These are phyloP conservation scores for Myxozyma neotropica DNA, from an alignment of 805 yeast species.

Conservation along the genomic window DNA sequence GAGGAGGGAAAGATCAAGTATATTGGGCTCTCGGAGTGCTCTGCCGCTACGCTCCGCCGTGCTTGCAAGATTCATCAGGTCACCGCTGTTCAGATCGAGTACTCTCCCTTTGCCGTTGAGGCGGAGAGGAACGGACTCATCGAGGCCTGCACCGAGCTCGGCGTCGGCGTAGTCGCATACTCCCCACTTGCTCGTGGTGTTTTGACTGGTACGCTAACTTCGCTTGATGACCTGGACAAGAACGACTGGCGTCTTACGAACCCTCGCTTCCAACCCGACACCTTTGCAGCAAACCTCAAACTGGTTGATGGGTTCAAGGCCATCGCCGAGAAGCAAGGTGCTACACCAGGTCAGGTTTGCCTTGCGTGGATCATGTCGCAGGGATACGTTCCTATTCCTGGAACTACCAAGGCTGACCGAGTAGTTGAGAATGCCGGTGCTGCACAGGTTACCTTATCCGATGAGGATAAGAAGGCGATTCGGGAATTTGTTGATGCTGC, in stretches of 20 bases:
- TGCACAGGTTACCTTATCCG: slow-evolving; percentile 19
- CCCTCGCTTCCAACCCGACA: slow-evolving; percentile 59
- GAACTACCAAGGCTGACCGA: slow-evolving; percentile 62
- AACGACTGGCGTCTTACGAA: slow-evolving; percentile 64
- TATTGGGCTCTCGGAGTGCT: slow-evolving; percentile 73
- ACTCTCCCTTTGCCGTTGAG: slow-evolving; percentile 69
- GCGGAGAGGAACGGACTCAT: slow-evolving; percentile 65
- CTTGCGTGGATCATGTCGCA: slow-evolving; percentile 64
- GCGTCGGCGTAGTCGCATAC: slow-evolving; percentile 75
- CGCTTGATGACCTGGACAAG: slow-evolving; percentile 49
- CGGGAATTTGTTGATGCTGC: slow-evolving; percentile 27
- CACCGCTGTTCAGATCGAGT: slow-evolving; percentile 75
- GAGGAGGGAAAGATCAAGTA: slow-evolving; percentile 69
- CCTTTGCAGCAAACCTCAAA: slow-evolving; percentile 54
- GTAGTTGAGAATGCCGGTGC: slow-evolving; percentile 59
- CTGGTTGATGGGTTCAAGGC: slow-evolving; percentile 54
- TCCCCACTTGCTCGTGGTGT: slow-evolving; percentile 84
- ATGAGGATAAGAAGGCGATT: slow-evolving; percentile 19
- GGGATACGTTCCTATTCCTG: slow-evolving; percentile 74
- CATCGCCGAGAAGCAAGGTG: slow-evolving; percentile 51
- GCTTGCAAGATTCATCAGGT: slow-evolving; percentile 61
- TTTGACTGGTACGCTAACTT: slow-evolving; percentile 62
- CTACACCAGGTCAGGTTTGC: slow-evolving; percentile 67
- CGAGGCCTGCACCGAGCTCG: slow-evolving; percentile 56
- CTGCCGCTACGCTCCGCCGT: slow-evolving; percentile 59